Conservation (phyloP, 2,329 filamentous ascomycete genomes). For the Cladophialophora carrionii region DNA sequence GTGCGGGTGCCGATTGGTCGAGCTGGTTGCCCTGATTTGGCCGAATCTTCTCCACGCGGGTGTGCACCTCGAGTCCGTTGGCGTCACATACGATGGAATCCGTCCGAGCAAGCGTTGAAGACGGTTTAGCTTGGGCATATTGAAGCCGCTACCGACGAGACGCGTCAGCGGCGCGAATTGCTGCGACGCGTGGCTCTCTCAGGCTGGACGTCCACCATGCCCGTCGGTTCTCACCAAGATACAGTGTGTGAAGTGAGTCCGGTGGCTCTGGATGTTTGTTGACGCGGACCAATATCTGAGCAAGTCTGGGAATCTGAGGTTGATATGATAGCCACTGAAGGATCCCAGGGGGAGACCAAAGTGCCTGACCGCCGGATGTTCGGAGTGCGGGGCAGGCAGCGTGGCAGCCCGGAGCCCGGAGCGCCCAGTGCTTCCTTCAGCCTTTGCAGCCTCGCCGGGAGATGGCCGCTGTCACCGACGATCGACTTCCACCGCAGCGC, state of each 20-base stretch:
- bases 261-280: conserved; percentile 9
- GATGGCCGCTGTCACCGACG: background rate
- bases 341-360: background rate
- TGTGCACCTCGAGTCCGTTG: conserved; percentile 3
- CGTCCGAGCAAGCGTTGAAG: conserved; percentile 6
- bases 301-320: background rate
- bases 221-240: background rate
- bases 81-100: conserved; percentile 1
- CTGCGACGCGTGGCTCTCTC: background rate
- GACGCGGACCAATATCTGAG: conserved; percentile 2
- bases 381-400: conserved; percentile 21
- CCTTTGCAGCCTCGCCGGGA: conserved; percentile 22
- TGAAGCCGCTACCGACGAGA: background rate
- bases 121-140: conserved; percentile 2
- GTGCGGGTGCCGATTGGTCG: conserved; percentile 7
- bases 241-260: background rate
- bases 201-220: background rate
- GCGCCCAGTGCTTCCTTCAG: background rate
- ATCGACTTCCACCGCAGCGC: background rate
- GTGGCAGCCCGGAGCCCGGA: background rate
- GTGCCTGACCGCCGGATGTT: conserved; percentile 17
- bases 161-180: background rate
- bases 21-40: conserved; percentile 16
- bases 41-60: background rate
- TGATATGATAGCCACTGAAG: background rate